Evolutionary conservation across 1,284 basidiomycete genomes (phyloP), one percentile per base, ranked within the genome.

Genomic region (Malassezia japonica): DNA sequence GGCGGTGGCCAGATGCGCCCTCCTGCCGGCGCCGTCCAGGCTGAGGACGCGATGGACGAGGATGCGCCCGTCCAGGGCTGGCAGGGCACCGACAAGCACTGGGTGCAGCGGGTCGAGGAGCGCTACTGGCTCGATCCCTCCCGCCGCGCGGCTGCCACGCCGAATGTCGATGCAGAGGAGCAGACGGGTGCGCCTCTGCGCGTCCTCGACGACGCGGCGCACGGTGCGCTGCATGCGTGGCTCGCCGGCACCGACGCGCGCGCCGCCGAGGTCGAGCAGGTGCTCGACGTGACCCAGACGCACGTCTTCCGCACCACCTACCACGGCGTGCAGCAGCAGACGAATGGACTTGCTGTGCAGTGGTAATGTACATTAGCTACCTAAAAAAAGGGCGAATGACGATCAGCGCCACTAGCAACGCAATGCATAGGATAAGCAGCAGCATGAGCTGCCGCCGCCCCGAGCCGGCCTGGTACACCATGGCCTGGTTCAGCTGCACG

Each of bases 361-460:
- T 54, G 51, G 51, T 54, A n/a, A n/a, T n/a, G n/a, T n/a, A n/a
- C n/a, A n/a, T n/a, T n/a, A 31, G 37, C 33, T 45, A 54, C 15
- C 51, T 34, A 31, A 54, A 63, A 29, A 67, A 65, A 39, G 86
- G 86, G 74, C 87, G 87, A 77, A 87, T 84, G 57, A 88, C 82
- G 64, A 90, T 80, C 40, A 85, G 79, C 45, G 88, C 61, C 55
- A 89, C 79, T 53, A 90, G 79, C 10, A 86, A 87, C 63, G 90
- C 80, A 65, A 95, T 92, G 68, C 90, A 81, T 39, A 98, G 79
- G 28, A 94, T 61, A 29, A 99, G 79, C 29, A 98, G 80, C 67
- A 96, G 84, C 56, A 98, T 96, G 74, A 89, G 88, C 74, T 85
- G 84, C 71, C 91, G 80, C 68, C 87, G 80, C 36, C 90, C 90